phyloP scores from a whole-genome alignment of 352 stramenopile genomes.

The Globisporangium sylvaticum region DNA sequence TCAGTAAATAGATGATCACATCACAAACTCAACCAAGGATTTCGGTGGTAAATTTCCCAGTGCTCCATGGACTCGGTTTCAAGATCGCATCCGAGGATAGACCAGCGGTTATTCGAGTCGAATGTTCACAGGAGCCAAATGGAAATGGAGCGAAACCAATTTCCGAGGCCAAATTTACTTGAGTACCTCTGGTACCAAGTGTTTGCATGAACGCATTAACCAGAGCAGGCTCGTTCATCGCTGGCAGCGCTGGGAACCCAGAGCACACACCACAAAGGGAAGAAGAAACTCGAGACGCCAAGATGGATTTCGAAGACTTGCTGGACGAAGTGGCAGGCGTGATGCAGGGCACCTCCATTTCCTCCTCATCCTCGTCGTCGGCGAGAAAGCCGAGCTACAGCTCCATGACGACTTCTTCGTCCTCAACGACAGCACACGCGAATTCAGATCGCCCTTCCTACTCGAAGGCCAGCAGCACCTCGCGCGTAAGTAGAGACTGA shows the following conservation, averaged over 20 bases:
- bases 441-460: neutral
- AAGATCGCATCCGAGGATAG: no score
- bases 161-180: no score
- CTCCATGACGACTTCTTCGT: neutral
- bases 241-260: neutral
- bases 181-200: no score
- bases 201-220: no score
- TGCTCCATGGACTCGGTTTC: no score
- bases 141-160: no score
- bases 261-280: neutral
- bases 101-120: no score
- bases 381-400: constrained; percentile 13
- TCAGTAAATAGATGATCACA: neutral
- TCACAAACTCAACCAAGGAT: no score
- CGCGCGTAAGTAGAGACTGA: constrained; percentile 8
- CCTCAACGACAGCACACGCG: neutral
- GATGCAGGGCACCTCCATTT: constrained; percentile 30
- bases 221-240: no score
- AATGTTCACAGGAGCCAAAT: no score
- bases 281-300: neutral
- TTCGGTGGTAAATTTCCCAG: no score
- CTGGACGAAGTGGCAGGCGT: constrained; percentile 67
- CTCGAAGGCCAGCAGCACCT: constrained; percentile 5
- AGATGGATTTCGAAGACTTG: constrained; percentile 72
- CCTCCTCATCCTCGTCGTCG: neutral